phyloP scores from a whole-genome alignment of 768 basidiomycete genomes.

The Trichaptum fuscoviolaceum region DNA sequence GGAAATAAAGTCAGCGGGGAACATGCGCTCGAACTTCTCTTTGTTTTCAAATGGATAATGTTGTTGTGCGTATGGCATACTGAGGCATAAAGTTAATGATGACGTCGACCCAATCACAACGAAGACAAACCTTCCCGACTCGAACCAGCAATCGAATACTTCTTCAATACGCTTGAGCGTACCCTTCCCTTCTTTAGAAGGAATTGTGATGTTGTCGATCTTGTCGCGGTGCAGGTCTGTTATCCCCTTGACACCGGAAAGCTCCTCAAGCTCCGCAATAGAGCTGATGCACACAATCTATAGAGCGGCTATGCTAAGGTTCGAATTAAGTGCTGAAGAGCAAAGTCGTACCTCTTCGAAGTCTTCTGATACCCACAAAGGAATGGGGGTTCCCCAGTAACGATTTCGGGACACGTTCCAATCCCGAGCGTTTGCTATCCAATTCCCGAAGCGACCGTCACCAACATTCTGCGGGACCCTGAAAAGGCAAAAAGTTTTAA shows the following conservation, averaged over 20 bases:
- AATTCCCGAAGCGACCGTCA: slow-evolving; percentile 92
- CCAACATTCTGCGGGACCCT: slow-evolving; percentile 93
- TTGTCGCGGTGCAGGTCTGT: slow-evolving; percentile 90
- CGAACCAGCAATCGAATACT: slow-evolving; percentile 99
- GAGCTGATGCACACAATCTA: slow-evolving; percentile 86
- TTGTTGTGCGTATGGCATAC: slow-evolving; percentile 97
- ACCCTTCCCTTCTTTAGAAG: slow-evolving; percentile 85
- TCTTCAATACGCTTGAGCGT: slow-evolving; percentile 86
- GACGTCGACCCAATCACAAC: background rate
- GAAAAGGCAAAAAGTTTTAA: slow-evolving; percentile 10
- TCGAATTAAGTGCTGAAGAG: background rate
- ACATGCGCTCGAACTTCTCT: slow-evolving; percentile 74
- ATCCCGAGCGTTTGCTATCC: slow-evolving; percentile 97
- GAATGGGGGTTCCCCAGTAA: slow-evolving; percentile 98
- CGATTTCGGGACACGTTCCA: slow-evolving; percentile 99
- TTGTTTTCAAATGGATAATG: slow-evolving; percentile 99
- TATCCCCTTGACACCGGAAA: slow-evolving; percentile 82
- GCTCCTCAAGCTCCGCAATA: slow-evolving; percentile 76
- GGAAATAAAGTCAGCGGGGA: slow-evolving; percentile 95
- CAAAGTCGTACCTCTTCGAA: slow-evolving; percentile 62
- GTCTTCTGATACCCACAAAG: slow-evolving; percentile 94
- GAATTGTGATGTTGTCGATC: slow-evolving; percentile 95
- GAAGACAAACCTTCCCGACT: slow-evolving; percentile 82
- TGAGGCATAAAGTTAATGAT: slow-evolving; percentile 25
- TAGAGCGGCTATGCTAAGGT: slow-evolving; percentile 8